Percentiles rank a stretch among this genome's conserved stretches.
Conservation (phyloP, 1,284 basidiomycete species). For the Cutaneotrichosporon cutaneum region DNA sequence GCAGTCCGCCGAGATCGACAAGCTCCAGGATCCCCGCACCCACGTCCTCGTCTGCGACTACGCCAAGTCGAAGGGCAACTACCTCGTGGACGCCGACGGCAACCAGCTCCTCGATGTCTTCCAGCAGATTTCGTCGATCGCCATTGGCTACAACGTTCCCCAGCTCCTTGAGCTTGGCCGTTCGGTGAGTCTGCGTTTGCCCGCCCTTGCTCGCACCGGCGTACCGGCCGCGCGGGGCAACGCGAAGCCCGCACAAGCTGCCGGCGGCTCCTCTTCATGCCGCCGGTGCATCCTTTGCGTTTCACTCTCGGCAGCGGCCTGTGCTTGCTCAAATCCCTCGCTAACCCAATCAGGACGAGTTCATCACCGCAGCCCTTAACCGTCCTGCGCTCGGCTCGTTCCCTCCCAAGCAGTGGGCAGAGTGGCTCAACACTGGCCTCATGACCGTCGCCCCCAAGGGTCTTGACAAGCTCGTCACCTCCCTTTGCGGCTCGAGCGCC, state of each 20-base stretch:
- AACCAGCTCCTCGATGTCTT: conserved; percentile 59
- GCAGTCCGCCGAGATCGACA: conserved; percentile 30
- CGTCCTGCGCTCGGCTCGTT: conserved; percentile 59
- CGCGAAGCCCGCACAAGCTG: conserved; percentile 1
- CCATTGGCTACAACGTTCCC: conserved; percentile 57
- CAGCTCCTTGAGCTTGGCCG: conserved; percentile 52
- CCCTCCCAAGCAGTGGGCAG: conserved; percentile 56
- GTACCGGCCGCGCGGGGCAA: background rate
- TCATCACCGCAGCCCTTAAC: conserved; percentile 46
- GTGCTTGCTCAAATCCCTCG: background rate
- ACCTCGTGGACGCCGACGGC: conserved; percentile 59
- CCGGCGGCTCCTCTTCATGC: background rate
- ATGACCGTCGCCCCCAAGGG: conserved; percentile 57
- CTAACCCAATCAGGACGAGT: conserved; percentile 20
- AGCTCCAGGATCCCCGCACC: conserved; percentile 31
- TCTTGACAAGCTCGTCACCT: conserved; percentile 54
- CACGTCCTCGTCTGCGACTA: conserved; percentile 30
- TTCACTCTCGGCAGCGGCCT: background rate
- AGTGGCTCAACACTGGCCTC: conserved; percentile 55
- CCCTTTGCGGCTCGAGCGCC: conserved; percentile 50
- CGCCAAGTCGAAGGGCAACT: conserved; percentile 50
- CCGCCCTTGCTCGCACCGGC: background rate
- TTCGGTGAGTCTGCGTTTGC: conserved; percentile 31
- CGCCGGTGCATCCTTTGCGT: conserved; percentile 1
- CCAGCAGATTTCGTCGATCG: conserved; percentile 56